Evolutionary conservation across 1,284 basidiomycete species (phyloP), one percentile per base, ranked within the genome.

Genomic region (Lignosus rhinocerotis): DNA sequence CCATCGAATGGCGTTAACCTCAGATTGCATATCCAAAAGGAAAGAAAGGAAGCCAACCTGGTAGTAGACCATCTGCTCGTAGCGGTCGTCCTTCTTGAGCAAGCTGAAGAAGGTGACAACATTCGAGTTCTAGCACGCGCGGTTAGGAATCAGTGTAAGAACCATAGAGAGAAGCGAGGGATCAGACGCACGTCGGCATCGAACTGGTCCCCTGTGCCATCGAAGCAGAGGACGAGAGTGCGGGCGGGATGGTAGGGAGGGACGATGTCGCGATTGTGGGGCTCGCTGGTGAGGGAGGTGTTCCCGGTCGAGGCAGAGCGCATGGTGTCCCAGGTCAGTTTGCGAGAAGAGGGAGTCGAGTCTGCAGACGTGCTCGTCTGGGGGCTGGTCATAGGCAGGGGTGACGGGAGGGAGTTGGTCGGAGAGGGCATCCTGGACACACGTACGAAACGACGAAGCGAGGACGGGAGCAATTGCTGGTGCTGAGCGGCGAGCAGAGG

Each of bases 31-130:
- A 9, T 19, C 36, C 21, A 12, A 5, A 12, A 5, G 12, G 0
- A 3, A 14, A 14, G 21, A 19, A 2, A 19, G 16, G 8, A n/a
- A 19, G 34, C 73, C 4, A 30, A 82, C 83, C 75, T 87, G 85
- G 66, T 87, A 87, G 65, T 87, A 87, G 14, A 84, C 82, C 72
- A 85, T 73, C 65, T 86, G 84, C 61, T 79, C 70, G 0, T 67
- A 63, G 6, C 69, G 70, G 63, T 83, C 77, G 33, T 80, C 78
- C 67, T 85, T 85, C 67, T 79, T 79, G 36, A 86, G 74, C 68
- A 82, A 69, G 7, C 78, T 75, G 72, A 83, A 83, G 56, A 88
- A 71, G 57, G 83, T 75, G 30, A 86, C 79, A 48, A 88, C 79
- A 59, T 87, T 87, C 10, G 84, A 86, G 71, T 86, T 86, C 73